Evolutionary conservation across 2,329 filamentous ascomycete species (phyloP), one percentile per base, ranked within the genome.

Genomic region (Aspergillus fijiensis): DNA sequence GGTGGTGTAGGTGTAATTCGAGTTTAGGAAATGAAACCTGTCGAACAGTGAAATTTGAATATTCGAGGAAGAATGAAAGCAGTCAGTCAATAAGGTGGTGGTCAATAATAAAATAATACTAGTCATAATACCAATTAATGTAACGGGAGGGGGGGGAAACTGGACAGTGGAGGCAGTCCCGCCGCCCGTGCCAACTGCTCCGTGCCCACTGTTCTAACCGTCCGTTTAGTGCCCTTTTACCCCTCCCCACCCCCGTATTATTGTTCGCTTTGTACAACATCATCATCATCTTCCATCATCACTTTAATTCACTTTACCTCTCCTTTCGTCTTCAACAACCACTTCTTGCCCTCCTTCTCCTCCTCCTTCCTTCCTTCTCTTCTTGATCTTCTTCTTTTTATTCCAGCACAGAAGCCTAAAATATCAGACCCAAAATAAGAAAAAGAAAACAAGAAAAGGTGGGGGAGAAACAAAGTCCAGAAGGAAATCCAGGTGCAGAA

Each of bases 161-260:
- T 53, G 56, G 52, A 55, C 55, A 59, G 51, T 58, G 51, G 39
- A 45, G 29, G 57, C 61, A 50, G 63, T 61, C 62, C 57, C 55
- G 63, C 65, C 60, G 61, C 53, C 51, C 42, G 16, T 42, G 31
- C 23, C 51, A 35, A 35, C 33, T 35, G 11, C 33, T 35, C 11
- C 11, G 11, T 35, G 14, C 39, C 33, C 33, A 35, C 33, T 35
- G 4, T 35, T 35, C 23, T 35, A 35, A 4, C 27, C 2, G 27
- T 27, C 23, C 23, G 23, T 29, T 9, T 35, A 35, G 33, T 35
- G 33, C 39, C 39, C 16, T 23, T 51, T 63, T 65, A 66, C 64
- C 65, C 64, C 65, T 66, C 65, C 63, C 65, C 65, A 66, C 64
- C 63, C 63, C 61, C 64, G 58, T 63, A 63, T 57, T 61, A 35